Percentiles rank a stretch among this genome's conserved stretches.
Evolutionary conservation across 2,329 filamentous ascomycete species (phyloP).

Genomic region (Pestalotiopsis fici): DNA sequence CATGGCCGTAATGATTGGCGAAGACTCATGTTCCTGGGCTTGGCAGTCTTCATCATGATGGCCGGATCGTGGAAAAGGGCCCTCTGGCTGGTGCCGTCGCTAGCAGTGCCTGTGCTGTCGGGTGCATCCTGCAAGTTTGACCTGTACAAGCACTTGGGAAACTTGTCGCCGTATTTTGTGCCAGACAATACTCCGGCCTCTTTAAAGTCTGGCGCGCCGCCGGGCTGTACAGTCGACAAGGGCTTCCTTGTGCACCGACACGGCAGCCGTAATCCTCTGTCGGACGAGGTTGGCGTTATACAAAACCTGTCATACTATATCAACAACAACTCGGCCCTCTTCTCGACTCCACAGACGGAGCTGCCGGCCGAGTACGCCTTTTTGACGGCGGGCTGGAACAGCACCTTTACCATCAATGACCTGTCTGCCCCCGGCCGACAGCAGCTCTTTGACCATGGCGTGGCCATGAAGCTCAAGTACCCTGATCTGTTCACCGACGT

Average conservation of each 20-base stretch:
- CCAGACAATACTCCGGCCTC: constrained; percentile 19
- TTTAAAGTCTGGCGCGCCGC: constrained; percentile 16
- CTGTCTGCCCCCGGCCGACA: constrained; percentile 19
- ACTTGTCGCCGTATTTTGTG: constrained; percentile 21
- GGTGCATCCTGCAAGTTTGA: constrained; percentile 13
- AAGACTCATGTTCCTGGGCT: background rate
- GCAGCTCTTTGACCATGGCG: constrained; percentile 23
- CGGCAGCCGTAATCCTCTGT: constrained; percentile 20
- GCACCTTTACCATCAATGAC: constrained; percentile 16
- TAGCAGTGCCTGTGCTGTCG: background rate
- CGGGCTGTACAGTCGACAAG: constrained; percentile 19
- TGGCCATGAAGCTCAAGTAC: constrained; percentile 16
- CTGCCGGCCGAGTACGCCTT: constrained; percentile 17
- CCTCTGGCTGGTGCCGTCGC: background rate
- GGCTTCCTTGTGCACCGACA: constrained; percentile 23
- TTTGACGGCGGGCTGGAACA: constrained; percentile 17
- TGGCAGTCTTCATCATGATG: constrained; percentile 1
- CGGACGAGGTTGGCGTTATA: constrained; percentile 18
- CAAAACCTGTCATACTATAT: constrained; percentile 18
- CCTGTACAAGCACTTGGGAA: constrained; percentile 19
- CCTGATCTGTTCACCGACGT: constrained; percentile 17
- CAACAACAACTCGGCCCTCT: constrained; percentile 17
- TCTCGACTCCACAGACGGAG: constrained; percentile 14
- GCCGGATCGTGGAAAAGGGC: constrained; percentile 1
- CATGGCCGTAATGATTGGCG: background rate